Conservation (phyloP, 2,329 filamentous ascomycete genomes). For the Exophiala spinifera region DNA sequence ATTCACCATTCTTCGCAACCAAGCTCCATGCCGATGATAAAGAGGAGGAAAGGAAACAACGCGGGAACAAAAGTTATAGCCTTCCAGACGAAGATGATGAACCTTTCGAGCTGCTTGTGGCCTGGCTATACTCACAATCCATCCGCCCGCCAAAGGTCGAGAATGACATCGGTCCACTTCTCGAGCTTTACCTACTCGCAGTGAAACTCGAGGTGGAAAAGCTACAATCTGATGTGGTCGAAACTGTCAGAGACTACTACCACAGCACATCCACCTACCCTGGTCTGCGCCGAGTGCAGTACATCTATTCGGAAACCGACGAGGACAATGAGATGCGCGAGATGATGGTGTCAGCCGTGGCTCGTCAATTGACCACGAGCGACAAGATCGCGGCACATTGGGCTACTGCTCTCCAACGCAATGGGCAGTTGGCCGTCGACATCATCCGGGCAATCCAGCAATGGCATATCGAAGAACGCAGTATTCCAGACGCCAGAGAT, state of each 20-base stretch:
- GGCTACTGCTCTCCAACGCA: slow-evolving; percentile 54
- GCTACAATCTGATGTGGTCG: slow-evolving; percentile 49
- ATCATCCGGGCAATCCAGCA: slow-evolving; percentile 54
- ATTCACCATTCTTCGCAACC: slow-evolving; percentile 53
- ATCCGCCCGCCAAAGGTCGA: slow-evolving; percentile 50
- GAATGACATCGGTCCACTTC: slow-evolving; percentile 49
- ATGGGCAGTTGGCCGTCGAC: slow-evolving; percentile 55
- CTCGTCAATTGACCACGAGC: slow-evolving; percentile 49
- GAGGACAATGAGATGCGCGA: slow-evolving; percentile 48
- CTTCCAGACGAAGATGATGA: slow-evolving; percentile 53
- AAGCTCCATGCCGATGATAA: slow-evolving; percentile 48
- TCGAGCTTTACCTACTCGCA: slow-evolving; percentile 55
- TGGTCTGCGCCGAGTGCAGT: slow-evolving; percentile 52
- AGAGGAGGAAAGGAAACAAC: slow-evolving; percentile 30
- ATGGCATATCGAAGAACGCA: slow-evolving; percentile 50
- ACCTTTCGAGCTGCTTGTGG: slow-evolving; percentile 52
- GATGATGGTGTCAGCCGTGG: slow-evolving; percentile 49
- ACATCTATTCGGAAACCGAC: slow-evolving; percentile 51
- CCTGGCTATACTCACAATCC: slow-evolving; percentile 52
- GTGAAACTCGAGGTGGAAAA: slow-evolving; percentile 51
- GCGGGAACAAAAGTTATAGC: slow-evolving; percentile 39
- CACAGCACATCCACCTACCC: slow-evolving; percentile 53
- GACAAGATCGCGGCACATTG: slow-evolving; percentile 52
- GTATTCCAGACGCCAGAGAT: slow-evolving; percentile 49
- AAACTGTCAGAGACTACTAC: slow-evolving; percentile 51